These are phyloP conservation scores for Mycothermus thermophilus DNA, from an alignment of 495 filamentous ascomycete genomes.

Conservation along the genomic window DNA sequence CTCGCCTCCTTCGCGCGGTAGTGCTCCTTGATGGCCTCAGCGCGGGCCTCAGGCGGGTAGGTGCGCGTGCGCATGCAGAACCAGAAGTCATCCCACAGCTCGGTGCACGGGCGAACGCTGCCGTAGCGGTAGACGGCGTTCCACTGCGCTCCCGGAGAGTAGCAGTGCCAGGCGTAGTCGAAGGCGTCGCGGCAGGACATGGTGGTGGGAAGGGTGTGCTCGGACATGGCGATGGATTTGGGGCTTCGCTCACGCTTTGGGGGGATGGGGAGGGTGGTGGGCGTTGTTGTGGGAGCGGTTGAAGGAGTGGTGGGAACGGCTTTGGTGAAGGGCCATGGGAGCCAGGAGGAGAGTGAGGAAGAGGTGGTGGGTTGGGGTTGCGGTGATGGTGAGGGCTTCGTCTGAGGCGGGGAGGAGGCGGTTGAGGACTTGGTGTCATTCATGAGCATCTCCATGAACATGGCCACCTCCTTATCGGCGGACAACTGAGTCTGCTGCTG, in stretches of 20 bases:
- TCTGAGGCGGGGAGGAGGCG: conserved; percentile 1
- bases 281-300: conserved; percentile 4
- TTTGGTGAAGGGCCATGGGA: conserved; percentile 8
- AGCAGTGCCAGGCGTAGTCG: conserved; percentile 91
- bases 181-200: conserved; percentile 87
- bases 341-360: conserved; percentile 7
- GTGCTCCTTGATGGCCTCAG: conserved; percentile 48
- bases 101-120: conserved; percentile 51
- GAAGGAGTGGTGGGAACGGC: not conserved
- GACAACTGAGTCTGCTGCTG: conserved; percentile 4
- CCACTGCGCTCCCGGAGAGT: conserved; percentile 81
- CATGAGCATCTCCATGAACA: conserved; percentile 28
- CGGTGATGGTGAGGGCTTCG: not conserved
- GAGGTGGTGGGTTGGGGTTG: not conserved
- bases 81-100: conserved; percentile 84
- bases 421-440: conserved; percentile 12
- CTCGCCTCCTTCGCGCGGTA: conserved; percentile 53
- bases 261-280: conserved; percentile 3
- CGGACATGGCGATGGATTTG: conserved; percentile 25
- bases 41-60: conserved; percentile 34
- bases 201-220: conserved; percentile 55
- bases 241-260: conserved; percentile 8
- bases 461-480: conserved; percentile 28
- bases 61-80: conserved; percentile 81
- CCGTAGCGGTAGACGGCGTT: conserved; percentile 71